These are phyloP conservation scores for Chlamydomonas sp. DNA, from an alignment of 139 green algal genomes.

Conservation along the genomic window DNA sequence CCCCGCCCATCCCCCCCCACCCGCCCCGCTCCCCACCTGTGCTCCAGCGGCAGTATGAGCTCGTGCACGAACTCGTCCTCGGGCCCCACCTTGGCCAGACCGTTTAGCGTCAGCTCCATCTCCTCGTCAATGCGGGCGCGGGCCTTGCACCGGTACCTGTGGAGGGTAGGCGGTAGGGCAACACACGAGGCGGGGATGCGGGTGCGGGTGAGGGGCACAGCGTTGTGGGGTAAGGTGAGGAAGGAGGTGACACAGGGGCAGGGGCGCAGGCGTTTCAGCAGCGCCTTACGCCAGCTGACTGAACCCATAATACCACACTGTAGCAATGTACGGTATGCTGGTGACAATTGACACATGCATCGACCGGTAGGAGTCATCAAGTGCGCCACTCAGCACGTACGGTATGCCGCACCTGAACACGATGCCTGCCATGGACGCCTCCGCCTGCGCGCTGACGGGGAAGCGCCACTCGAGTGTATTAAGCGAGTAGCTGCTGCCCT, in stretches of 20 bases:
- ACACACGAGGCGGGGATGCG: too few species aligned
- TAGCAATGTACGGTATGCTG: too few species aligned
- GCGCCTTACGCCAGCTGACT: too few species aligned
- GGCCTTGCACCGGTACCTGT: constrained; percentile 35
- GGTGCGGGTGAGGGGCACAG: too few species aligned
- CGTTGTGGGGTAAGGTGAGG: too few species aligned
- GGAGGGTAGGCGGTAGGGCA: background rate
- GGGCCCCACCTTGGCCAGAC: constrained; percentile 34
- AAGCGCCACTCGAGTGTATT: constrained; percentile 42
- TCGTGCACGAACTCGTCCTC: constrained; percentile 63
- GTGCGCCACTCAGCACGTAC: too few species aligned
- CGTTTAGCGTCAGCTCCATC: constrained; percentile 58
- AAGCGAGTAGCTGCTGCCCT: constrained; percentile 31
- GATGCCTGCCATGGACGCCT: constrained; percentile 2
- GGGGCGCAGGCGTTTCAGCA: too few species aligned
- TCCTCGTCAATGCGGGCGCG: constrained; percentile 36
- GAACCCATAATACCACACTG: too few species aligned
- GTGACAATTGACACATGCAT: too few species aligned
- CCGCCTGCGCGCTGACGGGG: constrained; percentile 19
- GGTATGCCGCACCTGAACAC: constrained; percentile 15
- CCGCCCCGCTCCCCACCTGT: constrained; percentile 6
- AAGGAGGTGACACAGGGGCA: too few species aligned
- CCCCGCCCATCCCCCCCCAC: background rate
- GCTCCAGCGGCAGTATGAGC: constrained; percentile 45
- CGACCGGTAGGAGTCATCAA: too few species aligned